phyloP scores from a whole-genome alignment of 2,329 filamentous ascomycete species.

The Davidsoniella australis region DNA sequence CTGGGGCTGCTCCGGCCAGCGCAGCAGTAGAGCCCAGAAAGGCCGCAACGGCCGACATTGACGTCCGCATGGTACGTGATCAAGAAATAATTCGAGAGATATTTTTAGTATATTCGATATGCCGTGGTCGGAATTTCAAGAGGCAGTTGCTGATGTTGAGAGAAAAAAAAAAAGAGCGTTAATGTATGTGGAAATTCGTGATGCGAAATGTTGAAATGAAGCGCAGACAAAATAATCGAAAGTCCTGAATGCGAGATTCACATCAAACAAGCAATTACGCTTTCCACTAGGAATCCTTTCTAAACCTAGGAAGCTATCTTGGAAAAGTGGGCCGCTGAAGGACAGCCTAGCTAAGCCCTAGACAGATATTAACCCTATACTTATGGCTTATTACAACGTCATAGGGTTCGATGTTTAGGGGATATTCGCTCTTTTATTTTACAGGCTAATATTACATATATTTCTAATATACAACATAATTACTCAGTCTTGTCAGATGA shows the following conservation, averaged over 20 bases:
- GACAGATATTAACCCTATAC: too few relatives aligned
- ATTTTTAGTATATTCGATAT: not conserved
- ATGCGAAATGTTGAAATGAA: not conserved
- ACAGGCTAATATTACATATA: too few relatives aligned
- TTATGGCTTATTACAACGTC: too few relatives aligned
- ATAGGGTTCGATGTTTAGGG: too few relatives aligned
- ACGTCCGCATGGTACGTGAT: slow-evolving; percentile 5
- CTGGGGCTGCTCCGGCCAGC: slow-evolving; percentile 5
- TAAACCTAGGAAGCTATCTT: too few relatives aligned
- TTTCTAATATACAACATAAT: not conserved
- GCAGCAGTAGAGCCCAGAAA: slow-evolving; percentile 6
- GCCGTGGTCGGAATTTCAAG: not conserved
- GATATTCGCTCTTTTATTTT: too few relatives aligned
- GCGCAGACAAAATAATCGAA: not conserved
- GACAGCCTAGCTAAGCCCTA: too few relatives aligned
- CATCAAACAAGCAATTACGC: too few relatives aligned
- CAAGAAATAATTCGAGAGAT: not conserved
- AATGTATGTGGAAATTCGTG: not conserved
- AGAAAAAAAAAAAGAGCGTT: not conserved
- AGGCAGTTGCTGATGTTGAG: not conserved
- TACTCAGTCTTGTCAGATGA: not conserved
- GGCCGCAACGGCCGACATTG: slow-evolving; percentile 10
- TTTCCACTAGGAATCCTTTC: too few relatives aligned
- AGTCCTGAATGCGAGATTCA: not conserved
- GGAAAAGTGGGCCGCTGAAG: too few relatives aligned